Evolutionary conservation across 2,329 filamentous ascomycete species (phyloP).

Genomic region (Fusarium sterilihyphosum): DNA sequence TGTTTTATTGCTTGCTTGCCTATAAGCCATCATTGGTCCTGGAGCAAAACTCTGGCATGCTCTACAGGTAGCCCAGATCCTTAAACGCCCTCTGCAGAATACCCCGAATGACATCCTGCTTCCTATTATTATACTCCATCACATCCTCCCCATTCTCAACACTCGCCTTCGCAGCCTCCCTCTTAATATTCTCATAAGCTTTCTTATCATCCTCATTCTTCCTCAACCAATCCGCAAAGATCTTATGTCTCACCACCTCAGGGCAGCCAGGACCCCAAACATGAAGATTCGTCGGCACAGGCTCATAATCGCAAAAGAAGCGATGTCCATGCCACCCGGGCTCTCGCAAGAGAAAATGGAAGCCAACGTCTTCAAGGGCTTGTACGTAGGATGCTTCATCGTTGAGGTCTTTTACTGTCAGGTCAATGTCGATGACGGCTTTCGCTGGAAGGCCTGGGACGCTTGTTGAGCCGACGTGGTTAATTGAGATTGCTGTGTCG

Average conservation of each 20-base stretch:
- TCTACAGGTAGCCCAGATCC: slow-evolving; percentile 30
- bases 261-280: slow-evolving; percentile 56
- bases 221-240: slow-evolving; percentile 58
- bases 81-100: slow-evolving; percentile 49
- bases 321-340: slow-evolving; percentile 60
- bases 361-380: slow-evolving; percentile 55
- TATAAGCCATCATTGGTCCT: no score
- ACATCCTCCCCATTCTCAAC: slow-evolving; percentile 43
- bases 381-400: slow-evolving; percentile 56
- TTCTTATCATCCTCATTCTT: slow-evolving; percentile 50
- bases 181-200: slow-evolving; percentile 46
- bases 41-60: no score
- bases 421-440: slow-evolving; percentile 62
- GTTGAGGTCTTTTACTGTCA: slow-evolving; percentile 53
- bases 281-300: slow-evolving; percentile 56
- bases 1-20: no score
- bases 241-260: slow-evolving; percentile 54
- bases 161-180: neutral
- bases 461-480: slow-evolving; percentile 62
- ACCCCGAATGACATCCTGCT: slow-evolving; percentile 52
- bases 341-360: slow-evolving; percentile 55
- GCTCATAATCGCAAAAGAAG: slow-evolving; percentile 52
- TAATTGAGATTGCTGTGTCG: slow-evolving; percentile 49
- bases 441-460: slow-evolving; percentile 61
- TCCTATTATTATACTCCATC: slow-evolving; percentile 53